Evolutionary conservation across 768 basidiomycete genomes (phyloP), one percentile per base, ranked within the genome.

Genomic region (Kwoniella pini): DNA sequence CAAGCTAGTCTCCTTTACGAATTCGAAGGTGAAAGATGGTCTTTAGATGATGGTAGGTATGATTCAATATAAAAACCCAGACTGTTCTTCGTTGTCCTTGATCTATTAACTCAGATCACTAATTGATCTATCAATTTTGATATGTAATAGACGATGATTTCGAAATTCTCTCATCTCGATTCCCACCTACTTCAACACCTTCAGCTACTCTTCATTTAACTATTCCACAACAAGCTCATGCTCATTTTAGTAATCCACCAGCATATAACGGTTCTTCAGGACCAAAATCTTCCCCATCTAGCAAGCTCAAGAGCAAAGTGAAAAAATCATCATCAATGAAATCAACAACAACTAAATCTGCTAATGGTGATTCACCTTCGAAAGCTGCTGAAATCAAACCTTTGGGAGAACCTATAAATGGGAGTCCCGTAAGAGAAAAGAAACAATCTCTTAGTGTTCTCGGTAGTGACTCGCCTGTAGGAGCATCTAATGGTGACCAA

Each of bases 21-120:
- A 63, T 93, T 85, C 81, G 85, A 86, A 65, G 84, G 86, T 13
- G 81, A 85, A 0, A 77, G 90, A 49, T 96, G 90, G 90, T 88
- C 89, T 71, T 80, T 97, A 11, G 91, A 95, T 74, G 93, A 97
- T 71, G 92, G 92, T 88, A 70, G 70, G 80, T 75, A 52, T n/a
- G 31, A 33, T 21, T n/a, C 45, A 17, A 9, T 48, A 1, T 48
- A 3, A 11, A 48, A 26, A 48, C 26, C 26, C 22, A 26, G 15
- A 17, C 11, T 46, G 11, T n/a, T 21, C 10, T 43, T 17, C 17
- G 11, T 24, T 22, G 10, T 28, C 22, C 43, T 24, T 28, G 27
- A 27, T 21, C 6, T 19, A 4, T 40, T 7, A 9, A 26, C 3
- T 15, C 33, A 36, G 15, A 36, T 36, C 33, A 15, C 33, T 7